A percentile compares a stretch with the other conserved stretches of the same genome.
Evolutionary conservation across 2,329 filamentous ascomycete species (phyloP).

Genomic region (Xylaria sp.): DNA sequence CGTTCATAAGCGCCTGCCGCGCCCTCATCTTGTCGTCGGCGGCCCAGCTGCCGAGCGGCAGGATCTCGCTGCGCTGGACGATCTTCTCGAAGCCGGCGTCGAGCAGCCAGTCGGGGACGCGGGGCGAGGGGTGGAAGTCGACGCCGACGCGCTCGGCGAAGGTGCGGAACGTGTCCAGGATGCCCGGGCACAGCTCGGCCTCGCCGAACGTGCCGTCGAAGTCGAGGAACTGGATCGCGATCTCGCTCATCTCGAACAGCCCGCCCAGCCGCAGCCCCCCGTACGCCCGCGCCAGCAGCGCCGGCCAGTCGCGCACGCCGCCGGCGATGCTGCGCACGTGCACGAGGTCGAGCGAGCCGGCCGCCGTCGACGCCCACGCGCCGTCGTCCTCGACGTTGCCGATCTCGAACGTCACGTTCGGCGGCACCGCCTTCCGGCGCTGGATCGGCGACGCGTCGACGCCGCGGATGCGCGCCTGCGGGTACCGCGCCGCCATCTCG

Average conservation of each 20-base stretch:
- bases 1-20: constrained; percentile 42
- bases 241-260: constrained; percentile 48
- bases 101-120: constrained; percentile 39
- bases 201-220: constrained; percentile 40
- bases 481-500: constrained; percentile 46
- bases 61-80: constrained; percentile 44
- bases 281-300: constrained; percentile 41
- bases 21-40: constrained; percentile 42
- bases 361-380: no score
- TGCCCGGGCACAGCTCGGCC: constrained; percentile 40
- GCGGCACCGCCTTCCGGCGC: constrained; percentile 50
- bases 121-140: constrained; percentile 45
- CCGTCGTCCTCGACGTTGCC: constrained; percentile 60
- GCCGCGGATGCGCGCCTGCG: constrained; percentile 44
- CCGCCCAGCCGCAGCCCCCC: constrained; percentile 48
- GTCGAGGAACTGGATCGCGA: constrained; percentile 45
- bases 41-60: constrained; percentile 46
- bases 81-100: constrained; percentile 45
- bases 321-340: constrained; percentile 49
- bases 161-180: constrained; percentile 37
- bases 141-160: constrained; percentile 37
- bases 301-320: constrained; percentile 47
- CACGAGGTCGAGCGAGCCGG: constrained; percentile 43
- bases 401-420: constrained; percentile 62
- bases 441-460: constrained; percentile 47